Evolutionary conservation across 2,329 filamentous ascomycete genomes (phyloP).

Genomic region (Epichloe elymi): DNA sequence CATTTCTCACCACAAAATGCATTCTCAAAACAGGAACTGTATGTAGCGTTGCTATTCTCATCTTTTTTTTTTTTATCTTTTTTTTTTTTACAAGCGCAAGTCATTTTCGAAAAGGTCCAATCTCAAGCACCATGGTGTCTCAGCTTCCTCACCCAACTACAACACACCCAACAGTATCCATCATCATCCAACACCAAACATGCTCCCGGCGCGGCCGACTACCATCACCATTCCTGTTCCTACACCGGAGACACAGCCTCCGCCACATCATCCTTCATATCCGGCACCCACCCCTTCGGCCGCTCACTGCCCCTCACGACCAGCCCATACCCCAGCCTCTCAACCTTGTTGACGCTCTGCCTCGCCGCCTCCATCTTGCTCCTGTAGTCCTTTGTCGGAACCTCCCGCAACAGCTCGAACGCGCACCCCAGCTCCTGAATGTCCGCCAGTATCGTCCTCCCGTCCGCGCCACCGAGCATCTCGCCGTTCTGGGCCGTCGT

Average conservation of each 20-base stretch:
- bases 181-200: neutral
- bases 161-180: too few species aligned
- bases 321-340: conserved; percentile 78
- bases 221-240: conserved; percentile 2
- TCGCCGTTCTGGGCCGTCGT: conserved; percentile 63
- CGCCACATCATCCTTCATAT: conserved; percentile 36
- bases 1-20: too few species aligned
- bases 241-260: conserved; percentile 15
- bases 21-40: too few species aligned
- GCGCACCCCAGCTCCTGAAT: conserved; percentile 64
- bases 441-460: conserved; percentile 60
- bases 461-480: conserved; percentile 24
- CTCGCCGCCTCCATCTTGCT: conserved; percentile 82
- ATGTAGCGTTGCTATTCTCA: too few species aligned
- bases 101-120: too few species aligned
- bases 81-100: too few species aligned
- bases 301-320: conserved; percentile 77
- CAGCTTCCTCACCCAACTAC: too few species aligned
- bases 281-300: conserved; percentile 85
- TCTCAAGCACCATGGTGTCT: too few species aligned
- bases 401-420: conserved; percentile 61
- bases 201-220: neutral
- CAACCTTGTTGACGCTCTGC: conserved; percentile 84
- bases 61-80: too few species aligned
- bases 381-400: conserved; percentile 42